These are phyloP conservation scores for Tylopilus intermedius DNA, from an alignment of 768 basidiomycete genomes.

Conservation along the genomic window DNA sequence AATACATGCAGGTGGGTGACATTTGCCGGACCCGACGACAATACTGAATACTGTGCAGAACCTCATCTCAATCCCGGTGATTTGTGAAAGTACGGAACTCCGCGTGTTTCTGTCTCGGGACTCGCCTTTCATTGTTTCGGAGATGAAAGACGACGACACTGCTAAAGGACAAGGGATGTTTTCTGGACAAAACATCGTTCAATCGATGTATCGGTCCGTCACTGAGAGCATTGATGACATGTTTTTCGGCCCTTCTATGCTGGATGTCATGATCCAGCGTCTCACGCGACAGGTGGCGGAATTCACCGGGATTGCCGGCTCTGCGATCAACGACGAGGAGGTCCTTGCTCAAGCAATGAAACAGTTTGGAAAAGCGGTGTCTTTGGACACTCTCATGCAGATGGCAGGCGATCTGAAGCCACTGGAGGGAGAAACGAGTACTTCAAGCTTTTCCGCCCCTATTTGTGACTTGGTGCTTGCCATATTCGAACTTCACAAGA, in stretches of 20 bases:
- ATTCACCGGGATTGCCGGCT: conserved; percentile 77
- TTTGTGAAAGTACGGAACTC: conserved; percentile 80
- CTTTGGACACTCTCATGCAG: conserved; percentile 67
- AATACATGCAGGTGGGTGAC: conserved; percentile 74
- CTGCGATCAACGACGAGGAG: conserved; percentile 78
- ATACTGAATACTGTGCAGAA: conserved; percentile 40
- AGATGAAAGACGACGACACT: conserved; percentile 35
- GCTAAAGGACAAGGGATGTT: conserved; percentile 44
- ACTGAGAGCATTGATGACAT: conserved; percentile 96
- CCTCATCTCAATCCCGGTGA: conserved; percentile 64
- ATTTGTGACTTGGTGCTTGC: conserved; percentile 93
- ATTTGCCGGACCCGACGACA: too few relatives aligned
- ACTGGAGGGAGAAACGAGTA: conserved; percentile 82
- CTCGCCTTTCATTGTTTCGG: conserved; percentile 71
- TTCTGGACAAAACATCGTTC: conserved; percentile 73
- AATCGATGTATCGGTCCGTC: conserved; percentile 85
- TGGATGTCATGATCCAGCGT: conserved; percentile 90
- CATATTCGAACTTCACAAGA: conserved; percentile 91
- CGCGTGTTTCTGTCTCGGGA: conserved; percentile 83
- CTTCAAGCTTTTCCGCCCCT: conserved; percentile 85
- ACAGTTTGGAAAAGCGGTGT: conserved; percentile 57
- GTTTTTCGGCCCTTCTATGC: conserved; percentile 93
- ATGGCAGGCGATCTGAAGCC: conserved; percentile 76
- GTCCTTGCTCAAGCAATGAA: conserved; percentile 75
- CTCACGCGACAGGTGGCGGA: conserved; percentile 87